These are phyloP conservation scores for Gossypium davidsonii DNA, from an alignment of 441 rosid genomes.

Conservation along the genomic window DNA sequence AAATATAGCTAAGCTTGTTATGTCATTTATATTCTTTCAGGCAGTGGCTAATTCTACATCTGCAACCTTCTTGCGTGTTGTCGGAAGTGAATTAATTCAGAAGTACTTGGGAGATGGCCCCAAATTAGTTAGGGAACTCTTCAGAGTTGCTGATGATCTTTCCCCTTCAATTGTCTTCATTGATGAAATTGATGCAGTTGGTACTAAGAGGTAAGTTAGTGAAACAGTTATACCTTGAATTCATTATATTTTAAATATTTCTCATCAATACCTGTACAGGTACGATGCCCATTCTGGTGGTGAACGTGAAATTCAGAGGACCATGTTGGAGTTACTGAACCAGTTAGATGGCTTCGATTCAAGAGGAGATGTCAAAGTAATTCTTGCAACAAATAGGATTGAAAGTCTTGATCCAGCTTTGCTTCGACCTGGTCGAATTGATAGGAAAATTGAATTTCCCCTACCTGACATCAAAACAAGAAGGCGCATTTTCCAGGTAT, in stretches of 20 bases:
- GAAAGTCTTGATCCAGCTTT: conserved; percentile 96
- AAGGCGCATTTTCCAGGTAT: conserved; percentile 91
- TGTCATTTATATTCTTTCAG: conserved; percentile 30
- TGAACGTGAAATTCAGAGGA: conserved; percentile 97
- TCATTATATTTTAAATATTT: background rate
- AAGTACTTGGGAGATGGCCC: conserved; percentile 96
- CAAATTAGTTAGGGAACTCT: conserved; percentile 87
- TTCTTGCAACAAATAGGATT: conserved; percentile 93
- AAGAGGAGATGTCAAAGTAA: conserved; percentile 91
- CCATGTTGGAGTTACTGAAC: conserved; percentile 90
- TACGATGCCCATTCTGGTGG: conserved; percentile 97
- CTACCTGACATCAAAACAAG: conserved; percentile 95
- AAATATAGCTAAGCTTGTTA: background rate
- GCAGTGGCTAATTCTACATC: conserved; percentile 95
- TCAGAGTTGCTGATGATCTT: conserved; percentile 90
- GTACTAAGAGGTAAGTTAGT: conserved; percentile 25
- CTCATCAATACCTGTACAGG: conserved; percentile 26
- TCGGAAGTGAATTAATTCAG: conserved; percentile 91
- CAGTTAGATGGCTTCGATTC: conserved; percentile 97
- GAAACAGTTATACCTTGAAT: background rate
- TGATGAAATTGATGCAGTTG: conserved; percentile 94
- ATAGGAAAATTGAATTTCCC: conserved; percentile 93
- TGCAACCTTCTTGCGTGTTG: conserved; percentile 90
- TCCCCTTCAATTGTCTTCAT: conserved; percentile 97
- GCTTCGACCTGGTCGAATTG: conserved; percentile 94